These are phyloP conservation scores for Dionaea muscipula DNA, from an alignment of 179 eudicot species.

Conservation along the genomic window DNA sequence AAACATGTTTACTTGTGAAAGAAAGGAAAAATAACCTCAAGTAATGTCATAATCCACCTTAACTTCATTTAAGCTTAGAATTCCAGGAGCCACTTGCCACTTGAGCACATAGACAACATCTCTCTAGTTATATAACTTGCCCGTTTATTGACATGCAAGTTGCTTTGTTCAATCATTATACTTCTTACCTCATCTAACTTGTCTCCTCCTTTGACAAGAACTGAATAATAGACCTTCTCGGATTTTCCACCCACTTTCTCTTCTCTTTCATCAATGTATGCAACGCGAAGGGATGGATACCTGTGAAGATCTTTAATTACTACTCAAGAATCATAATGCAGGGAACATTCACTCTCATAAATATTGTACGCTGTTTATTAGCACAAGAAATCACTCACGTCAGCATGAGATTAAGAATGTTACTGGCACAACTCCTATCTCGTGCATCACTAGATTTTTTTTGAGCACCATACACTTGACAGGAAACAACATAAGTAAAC, in stretches of 20 bases:
- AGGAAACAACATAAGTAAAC: slow-evolving; percentile 92
- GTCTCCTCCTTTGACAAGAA: slow-evolving; percentile 86
- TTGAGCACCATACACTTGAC: slow-evolving; percentile 89
- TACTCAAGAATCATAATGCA: background rate
- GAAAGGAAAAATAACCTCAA: no score
- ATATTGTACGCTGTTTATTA: slow-evolving; percentile 1
- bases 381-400: slow-evolving; percentile 34
- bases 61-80: no score
- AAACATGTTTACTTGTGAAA: no score
- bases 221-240: slow-evolving; percentile 77
- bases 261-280: slow-evolving; percentile 87
- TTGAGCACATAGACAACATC: no score
- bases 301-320: slow-evolving; percentile 25
- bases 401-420: slow-evolving; percentile 81
- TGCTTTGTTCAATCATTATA: background rate
- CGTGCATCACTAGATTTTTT: slow-evolving; percentile 55
- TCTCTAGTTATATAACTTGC: no score
- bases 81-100: no score
- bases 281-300: slow-evolving; percentile 88
- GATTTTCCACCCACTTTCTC: slow-evolving; percentile 44
- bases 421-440: slow-evolving; percentile 62
- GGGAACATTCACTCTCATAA: slow-evolving; percentile 2
- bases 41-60: no score
- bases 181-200: slow-evolving; percentile 76
- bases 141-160: no score